These are phyloP conservation scores for Nothophoma quercina DNA, from an alignment of 2,329 filamentous ascomycete genomes.

Conservation along the genomic window DNA sequence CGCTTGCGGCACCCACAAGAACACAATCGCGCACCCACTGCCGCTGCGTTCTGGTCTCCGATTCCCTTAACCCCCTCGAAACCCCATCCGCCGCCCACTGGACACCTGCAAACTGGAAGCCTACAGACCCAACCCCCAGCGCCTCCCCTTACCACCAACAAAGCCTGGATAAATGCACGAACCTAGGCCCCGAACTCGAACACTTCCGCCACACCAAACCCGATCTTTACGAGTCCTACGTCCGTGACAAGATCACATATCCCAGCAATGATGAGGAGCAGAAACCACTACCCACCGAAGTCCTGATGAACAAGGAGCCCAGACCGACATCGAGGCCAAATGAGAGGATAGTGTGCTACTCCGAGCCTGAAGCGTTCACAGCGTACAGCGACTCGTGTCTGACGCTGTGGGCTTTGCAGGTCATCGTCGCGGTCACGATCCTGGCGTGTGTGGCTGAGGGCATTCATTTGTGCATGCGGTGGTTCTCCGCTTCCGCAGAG, in stretches of 20 bases:
- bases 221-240: slow-evolving; percentile 37
- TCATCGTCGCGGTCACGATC: slow-evolving; percentile 37
- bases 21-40: slow-evolving; percentile 40
- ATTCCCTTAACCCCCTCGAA: slow-evolving; percentile 22
- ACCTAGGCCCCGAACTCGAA: slow-evolving; percentile 38
- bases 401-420: slow-evolving; percentile 35
- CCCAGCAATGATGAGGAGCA: slow-evolving; percentile 10
- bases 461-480: slow-evolving; percentile 28
- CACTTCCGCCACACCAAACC: slow-evolving; percentile 33
- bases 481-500: slow-evolving; percentile 20
- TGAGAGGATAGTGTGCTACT: slow-evolving; percentile 33
- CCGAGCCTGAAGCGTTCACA: slow-evolving; percentile 23
- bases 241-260: slow-evolving; percentile 13
- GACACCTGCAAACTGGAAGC: slow-evolving; percentile 19
- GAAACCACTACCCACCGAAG: slow-evolving; percentile 29
- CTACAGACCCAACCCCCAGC: slow-evolving; percentile 23
- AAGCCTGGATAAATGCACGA: slow-evolving; percentile 28
- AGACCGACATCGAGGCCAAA: slow-evolving; percentile 14
- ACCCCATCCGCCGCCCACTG: slow-evolving; percentile 32
- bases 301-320: slow-evolving; percentile 26
- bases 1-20: slow-evolving; percentile 22
- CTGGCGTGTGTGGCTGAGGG: slow-evolving; percentile 40
- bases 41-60: slow-evolving; percentile 36
- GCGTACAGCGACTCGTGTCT: slow-evolving; percentile 35
- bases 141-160: slow-evolving; percentile 12